Conservation (phyloP, 116 monocot genomes). For the Papilionanthe hybrid region DNA sequence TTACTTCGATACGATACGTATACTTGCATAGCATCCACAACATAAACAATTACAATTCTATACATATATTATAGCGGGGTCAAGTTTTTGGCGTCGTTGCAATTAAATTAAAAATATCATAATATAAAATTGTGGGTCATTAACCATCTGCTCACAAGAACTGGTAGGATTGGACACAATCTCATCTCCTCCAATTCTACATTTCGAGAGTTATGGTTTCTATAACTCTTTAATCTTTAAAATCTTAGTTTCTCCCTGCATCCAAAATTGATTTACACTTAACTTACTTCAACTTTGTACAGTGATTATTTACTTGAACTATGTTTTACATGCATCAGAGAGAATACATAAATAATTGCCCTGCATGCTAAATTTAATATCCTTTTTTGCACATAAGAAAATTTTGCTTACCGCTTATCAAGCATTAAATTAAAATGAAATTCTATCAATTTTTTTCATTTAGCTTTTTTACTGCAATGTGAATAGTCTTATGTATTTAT, state of each 20-base stretch:
- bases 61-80: too few species aligned
- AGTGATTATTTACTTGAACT: background rate
- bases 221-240: background rate
- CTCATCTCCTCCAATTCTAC: constrained; percentile 2
- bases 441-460: background rate
- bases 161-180: background rate
- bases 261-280: background rate
- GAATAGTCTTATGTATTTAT: background rate
- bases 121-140: too few species aligned
- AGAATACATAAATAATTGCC: background rate
- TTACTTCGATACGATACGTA: too few species aligned
- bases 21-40: too few species aligned
- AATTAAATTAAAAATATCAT: too few species aligned
- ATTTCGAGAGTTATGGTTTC: background rate
- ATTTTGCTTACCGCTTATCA: background rate
- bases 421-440: background rate
- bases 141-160: background rate
- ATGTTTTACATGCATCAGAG: background rate
- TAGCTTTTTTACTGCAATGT: background rate
- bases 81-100: too few species aligned
- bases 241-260: background rate
- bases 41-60: too few species aligned
- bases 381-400: background rate
- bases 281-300: background rate
- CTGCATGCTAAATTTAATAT: background rate